Evolutionary conservation across 164 flowering plant species (phyloP), one percentile per base, ranked within the genome.

Genomic region (Cinnamomum chago): DNA sequence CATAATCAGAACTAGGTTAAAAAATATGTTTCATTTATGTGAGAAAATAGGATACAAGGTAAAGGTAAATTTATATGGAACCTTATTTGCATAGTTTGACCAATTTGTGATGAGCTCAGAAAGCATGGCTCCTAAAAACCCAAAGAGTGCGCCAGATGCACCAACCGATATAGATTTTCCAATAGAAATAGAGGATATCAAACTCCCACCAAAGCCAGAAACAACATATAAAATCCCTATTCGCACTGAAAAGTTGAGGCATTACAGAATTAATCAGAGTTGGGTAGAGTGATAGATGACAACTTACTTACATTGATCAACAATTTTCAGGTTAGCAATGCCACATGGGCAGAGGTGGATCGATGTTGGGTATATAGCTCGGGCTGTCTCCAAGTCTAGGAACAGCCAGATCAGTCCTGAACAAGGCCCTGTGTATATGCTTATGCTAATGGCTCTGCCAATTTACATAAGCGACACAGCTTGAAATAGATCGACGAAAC

Each of bases 91-190:
- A 72, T 88, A 87, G 62, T 84, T 86, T 52, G 88, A 79, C 94
- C 94, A 90, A 76, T 89, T 90, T 25, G 82, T 84, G 58, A 90
- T 66, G 50, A 90, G 88, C 81, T 90, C 95, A 11, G 95, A 89
- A 62, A 90, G 88, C 95, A 90, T 90, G 51, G 89, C 88, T 71
- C 92, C 92, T 52, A 90, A 72, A 28, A 90, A 75, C 30, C 95
- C 92, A 52, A 90, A 88, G 67, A 90, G 86, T 11, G 92, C 91
- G 68, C 92, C 92, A 0, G 92, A 90, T 75, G 95, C 91, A 33
- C 92, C 92, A 22, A 89, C 92, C 13, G 91, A 89, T 68, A 88
- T 68, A 14, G 73, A 79, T 74, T 73, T 47, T 5, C 28, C 67
- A 4, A 75, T 70, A 65, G 68, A 62, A 18, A 88, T 76, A 69